Conservation (phyloP, 2,329 filamentous ascomycete species). For the Fusarium mexicanum region DNA sequence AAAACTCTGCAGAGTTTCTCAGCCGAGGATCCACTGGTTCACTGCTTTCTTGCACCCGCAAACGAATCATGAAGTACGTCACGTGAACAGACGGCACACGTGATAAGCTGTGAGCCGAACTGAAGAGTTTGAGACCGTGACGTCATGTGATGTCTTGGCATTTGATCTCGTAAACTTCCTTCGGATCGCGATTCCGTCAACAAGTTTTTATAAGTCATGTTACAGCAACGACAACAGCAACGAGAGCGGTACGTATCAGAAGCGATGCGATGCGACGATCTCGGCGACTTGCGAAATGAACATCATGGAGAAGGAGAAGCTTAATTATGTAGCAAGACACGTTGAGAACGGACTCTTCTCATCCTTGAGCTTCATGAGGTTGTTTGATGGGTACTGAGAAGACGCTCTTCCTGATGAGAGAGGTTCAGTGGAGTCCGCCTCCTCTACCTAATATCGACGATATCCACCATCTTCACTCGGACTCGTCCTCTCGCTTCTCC, state of each 20-base stretch:
- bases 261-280: background rate
- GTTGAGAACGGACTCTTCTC: constrained; percentile 4
- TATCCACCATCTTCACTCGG: constrained; percentile 23
- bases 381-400: constrained; percentile 25
- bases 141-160: constrained; percentile 19
- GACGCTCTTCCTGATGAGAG: background rate
- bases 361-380: constrained; percentile 25
- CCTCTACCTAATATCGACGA: constrained; percentile 7
- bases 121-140: background rate
- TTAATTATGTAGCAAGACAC: constrained; percentile 5
- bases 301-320: constrained; percentile 19
- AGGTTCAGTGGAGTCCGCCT: constrained; percentile 26
- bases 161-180: constrained; percentile 1
- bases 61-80: constrained; percentile 15
- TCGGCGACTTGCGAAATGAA: background rate
- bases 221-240: background rate
- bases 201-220: background rate
- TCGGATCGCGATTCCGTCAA: background rate
- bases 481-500: constrained; percentile 8
- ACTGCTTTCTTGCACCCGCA: background rate
- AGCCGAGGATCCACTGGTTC: background rate
- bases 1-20: constrained; percentile 25
- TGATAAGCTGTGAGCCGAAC: background rate
- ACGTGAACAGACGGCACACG: constrained; percentile 15
- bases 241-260: background rate